Evolutionary conservation across 768 basidiomycete genomes (phyloP).

Genomic region (Calocybe gangraenosa): DNA sequence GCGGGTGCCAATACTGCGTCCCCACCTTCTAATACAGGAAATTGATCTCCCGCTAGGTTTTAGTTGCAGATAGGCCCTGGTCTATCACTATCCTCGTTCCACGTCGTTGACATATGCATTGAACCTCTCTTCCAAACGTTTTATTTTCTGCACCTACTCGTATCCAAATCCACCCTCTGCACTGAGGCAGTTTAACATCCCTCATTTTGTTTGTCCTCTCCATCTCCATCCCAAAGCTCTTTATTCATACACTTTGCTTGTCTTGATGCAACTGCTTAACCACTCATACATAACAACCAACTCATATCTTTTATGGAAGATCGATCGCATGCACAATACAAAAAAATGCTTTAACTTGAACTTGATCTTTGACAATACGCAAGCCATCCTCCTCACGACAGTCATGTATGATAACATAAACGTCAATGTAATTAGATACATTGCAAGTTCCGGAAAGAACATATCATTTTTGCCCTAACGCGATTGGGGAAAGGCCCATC

Average conservation of each 20-base stretch:
- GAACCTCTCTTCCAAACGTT: neutral
- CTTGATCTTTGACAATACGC: too few species aligned
- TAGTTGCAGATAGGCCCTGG: slow-evolving; percentile 1
- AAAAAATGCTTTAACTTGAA: neutral
- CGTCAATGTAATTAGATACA: too few species aligned
- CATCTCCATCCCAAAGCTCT: neutral
- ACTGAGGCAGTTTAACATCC: neutral
- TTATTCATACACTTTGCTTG: slow-evolving; percentile 4
- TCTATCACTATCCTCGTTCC: neutral
- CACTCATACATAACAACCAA: slow-evolving; percentile 4
- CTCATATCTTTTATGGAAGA: slow-evolving; percentile 15
- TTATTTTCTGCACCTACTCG: neutral
- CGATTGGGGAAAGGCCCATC: too few species aligned
- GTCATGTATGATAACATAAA: too few species aligned
- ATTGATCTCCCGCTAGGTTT: slow-evolving; percentile 16
- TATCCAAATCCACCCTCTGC: slow-evolving; percentile 2
- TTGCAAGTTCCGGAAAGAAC: too few species aligned
- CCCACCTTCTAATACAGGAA: slow-evolving; percentile 37
- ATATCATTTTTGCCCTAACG: too few species aligned
- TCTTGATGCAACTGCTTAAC: slow-evolving; percentile 15
- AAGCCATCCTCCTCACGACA: too few species aligned
- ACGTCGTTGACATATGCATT: slow-evolving; percentile 8
- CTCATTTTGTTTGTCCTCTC: neutral
- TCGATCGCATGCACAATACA: slow-evolving; percentile 14
- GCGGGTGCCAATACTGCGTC: slow-evolving; percentile 47